phyloP scores from a whole-genome alignment of 768 basidiomycete genomes.

The Coprinopsis cinerea region DNA sequence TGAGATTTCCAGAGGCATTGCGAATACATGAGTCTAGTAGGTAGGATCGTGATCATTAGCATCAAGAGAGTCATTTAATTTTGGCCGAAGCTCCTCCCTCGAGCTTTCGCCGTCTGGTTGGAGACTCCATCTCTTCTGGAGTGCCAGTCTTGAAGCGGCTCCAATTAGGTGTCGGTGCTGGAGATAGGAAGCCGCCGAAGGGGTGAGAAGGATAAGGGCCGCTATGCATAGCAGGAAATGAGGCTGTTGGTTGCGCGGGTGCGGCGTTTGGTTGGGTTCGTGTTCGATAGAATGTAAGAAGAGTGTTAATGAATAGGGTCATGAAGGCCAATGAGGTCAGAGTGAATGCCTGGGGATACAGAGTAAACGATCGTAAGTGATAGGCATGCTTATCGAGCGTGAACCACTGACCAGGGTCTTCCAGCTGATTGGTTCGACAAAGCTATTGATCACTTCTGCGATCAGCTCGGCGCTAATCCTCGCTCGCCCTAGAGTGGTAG shows the following conservation, averaged over 20 bases:
- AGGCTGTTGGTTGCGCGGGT: constrained; percentile 28
- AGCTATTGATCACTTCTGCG: constrained; percentile 93
- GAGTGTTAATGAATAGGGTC: constrained; percentile 76
- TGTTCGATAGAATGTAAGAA: constrained; percentile 72
- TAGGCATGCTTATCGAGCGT: neutral
- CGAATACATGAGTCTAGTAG: constrained; percentile 7
- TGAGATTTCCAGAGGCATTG: constrained; percentile 1
- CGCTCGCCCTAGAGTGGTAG: constrained; percentile 81
- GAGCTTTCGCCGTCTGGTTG: constrained; percentile 47
- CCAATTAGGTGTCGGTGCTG: constrained; percentile 44
- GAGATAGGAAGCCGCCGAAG: constrained; percentile 42
- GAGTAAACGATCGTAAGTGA: constrained; percentile 10
- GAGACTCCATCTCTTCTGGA: constrained; percentile 39
- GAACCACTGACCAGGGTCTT: constrained; percentile 74
- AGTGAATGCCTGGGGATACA: constrained; percentile 53
- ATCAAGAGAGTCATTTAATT: constrained; percentile 38
- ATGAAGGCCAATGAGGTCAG: constrained; percentile 71
- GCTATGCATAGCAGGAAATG: constrained; percentile 35
- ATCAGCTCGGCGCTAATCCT: constrained; percentile 91
- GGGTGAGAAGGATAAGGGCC: constrained; percentile 40
- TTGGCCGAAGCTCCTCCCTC: constrained; percentile 51
- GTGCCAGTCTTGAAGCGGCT: constrained; percentile 25
- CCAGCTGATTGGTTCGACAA: constrained; percentile 97
- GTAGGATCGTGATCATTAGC: constrained; percentile 6
- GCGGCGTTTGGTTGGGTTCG: constrained; percentile 44